Evolutionary conservation across 1,139 yeast species (phyloP), one percentile per base, ranked within the genome.

Genomic region (Yamadazyma kanchanaburiensis): DNA sequence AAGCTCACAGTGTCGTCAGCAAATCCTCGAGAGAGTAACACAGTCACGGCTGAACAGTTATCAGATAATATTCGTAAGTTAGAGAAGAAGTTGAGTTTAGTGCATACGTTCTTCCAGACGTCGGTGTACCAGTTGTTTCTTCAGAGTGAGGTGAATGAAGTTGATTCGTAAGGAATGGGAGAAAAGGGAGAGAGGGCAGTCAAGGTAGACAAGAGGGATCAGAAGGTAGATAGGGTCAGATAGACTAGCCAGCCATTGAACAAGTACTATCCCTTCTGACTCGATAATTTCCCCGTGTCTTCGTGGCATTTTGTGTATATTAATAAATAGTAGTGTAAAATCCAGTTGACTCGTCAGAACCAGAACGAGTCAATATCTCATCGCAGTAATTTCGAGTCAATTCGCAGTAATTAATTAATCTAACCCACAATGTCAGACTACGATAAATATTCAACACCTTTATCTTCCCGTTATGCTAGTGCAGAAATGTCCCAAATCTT

Each of bases 401-500:
- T 18, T 10, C 20, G n/a, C n/a, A n/a, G n/a, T n/a, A 18, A 18
- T 18, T 18, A 18, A 18, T 18, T 18, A 18, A 8, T 23, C 7
- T n/a, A 8, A 21, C 19, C 19, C 6, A 4, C 11, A 6, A 59
- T 61, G 65, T 60, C 68, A 37, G 54, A 57, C 37, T 47, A 64
- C 66, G 95, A 85, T 58, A 74, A 77, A 43, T 91, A 91, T 64
- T 62, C 88, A 33, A 89, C 97, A 17, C 98, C 98, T 27, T 70
- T 91, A 46, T 87, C 97, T 35, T 84, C 96, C 35, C 82, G 98
- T 68, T 91, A 91, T 69, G 98, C 98, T 33, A 86, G 96, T 44
- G 89, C 84, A 56, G 98, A 91, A 67, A 91, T 91, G 98, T 82
- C 96, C 40, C 71, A 74, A 49, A 73, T 91, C 54, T 91, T 91